Conservation (phyloP, 2,329 filamentous ascomycete genomes). For the Dendryphion nanum region DNA sequence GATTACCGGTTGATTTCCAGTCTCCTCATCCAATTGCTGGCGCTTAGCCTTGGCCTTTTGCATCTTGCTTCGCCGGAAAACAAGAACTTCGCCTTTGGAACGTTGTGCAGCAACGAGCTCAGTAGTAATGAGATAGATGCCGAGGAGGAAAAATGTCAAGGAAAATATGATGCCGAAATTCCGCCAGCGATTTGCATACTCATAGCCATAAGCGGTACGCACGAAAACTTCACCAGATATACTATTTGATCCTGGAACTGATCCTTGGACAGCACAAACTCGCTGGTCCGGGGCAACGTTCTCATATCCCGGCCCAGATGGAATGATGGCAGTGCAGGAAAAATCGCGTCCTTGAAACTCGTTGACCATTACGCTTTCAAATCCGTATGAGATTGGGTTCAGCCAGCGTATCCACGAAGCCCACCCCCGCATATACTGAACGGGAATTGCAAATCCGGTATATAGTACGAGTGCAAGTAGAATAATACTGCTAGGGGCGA, state of each 20-base stretch:
- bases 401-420: conserved; percentile 53
- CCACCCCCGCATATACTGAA: conserved; percentile 58
- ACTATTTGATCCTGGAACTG: conserved; percentile 48
- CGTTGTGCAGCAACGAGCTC: conserved; percentile 65
- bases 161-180: conserved; percentile 78
- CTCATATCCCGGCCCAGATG: conserved; percentile 55
- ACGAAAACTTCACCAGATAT: conserved; percentile 59
- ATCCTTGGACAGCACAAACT: conserved; percentile 62
- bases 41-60: conserved; percentile 27
- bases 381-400: conserved; percentile 58
- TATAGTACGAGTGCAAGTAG: conserved; percentile 62
- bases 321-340: conserved; percentile 60
- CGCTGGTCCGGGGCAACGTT: conserved; percentile 50
- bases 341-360: conserved; percentile 61
- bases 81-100: conserved; percentile 64
- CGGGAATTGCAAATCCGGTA: conserved; percentile 67
- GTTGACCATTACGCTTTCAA: conserved; percentile 66
- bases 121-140: conserved; percentile 67
- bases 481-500: conserved; percentile 50
- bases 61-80: conserved; percentile 67
- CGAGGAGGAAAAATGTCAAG: conserved; percentile 71
- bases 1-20: conserved; percentile 28
- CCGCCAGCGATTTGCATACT: conserved; percentile 60
- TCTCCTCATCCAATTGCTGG: conserved; percentile 34
- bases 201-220: conserved; percentile 55